phyloP scores from a whole-genome alignment of 371 early-diverging fungal species.

The Ecytonucleospora hepatopenaei region DNA sequence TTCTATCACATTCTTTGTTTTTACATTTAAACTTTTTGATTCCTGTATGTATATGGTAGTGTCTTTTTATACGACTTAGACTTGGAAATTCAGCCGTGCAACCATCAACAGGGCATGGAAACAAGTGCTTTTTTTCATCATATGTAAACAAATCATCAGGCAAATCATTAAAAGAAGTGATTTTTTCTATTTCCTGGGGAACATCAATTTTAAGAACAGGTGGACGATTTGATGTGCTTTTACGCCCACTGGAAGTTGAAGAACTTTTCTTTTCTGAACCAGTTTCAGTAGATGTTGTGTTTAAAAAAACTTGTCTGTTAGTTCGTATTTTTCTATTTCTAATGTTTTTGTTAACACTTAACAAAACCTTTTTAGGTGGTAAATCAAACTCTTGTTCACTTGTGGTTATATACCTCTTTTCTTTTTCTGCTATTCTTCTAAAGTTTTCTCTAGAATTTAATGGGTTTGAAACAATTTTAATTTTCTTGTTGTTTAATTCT shows the following conservation, averaged over 20 bases:
- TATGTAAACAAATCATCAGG: slow-evolving; percentile 43
- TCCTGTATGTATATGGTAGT: slow-evolving; percentile 57
- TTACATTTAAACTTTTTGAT: slow-evolving; percentile 56
- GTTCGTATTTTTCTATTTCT: background rate
- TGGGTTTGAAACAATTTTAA: too few relatives aligned
- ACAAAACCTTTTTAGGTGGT: too few relatives aligned
- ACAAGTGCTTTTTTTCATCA: slow-evolving; percentile 29
- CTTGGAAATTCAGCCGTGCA: slow-evolving; percentile 55
- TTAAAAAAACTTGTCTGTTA: too few relatives aligned
- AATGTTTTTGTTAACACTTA: background rate
- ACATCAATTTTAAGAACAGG: background rate
- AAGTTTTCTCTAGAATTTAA: too few relatives aligned
- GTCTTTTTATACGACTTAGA: slow-evolving; percentile 54
- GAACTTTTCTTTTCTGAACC: too few relatives aligned
- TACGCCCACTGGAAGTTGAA: too few relatives aligned
- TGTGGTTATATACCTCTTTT: too few relatives aligned
- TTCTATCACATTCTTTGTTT: slow-evolving; percentile 52
- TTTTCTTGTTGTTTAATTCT: too few relatives aligned
- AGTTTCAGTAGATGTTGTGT: background rate
- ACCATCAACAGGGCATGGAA: slow-evolving; percentile 44
- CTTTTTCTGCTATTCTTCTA: too few relatives aligned
- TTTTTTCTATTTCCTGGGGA: background rate
- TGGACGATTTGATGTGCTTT: background rate
- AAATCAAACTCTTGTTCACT: too few relatives aligned
- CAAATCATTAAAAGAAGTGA: slow-evolving; percentile 40